A percentile compares a stretch with the other conserved stretches of the same genome.
Conservation (phyloP, 2,329 filamentous ascomycete species). For the Orbilia brochopaga region DNA sequence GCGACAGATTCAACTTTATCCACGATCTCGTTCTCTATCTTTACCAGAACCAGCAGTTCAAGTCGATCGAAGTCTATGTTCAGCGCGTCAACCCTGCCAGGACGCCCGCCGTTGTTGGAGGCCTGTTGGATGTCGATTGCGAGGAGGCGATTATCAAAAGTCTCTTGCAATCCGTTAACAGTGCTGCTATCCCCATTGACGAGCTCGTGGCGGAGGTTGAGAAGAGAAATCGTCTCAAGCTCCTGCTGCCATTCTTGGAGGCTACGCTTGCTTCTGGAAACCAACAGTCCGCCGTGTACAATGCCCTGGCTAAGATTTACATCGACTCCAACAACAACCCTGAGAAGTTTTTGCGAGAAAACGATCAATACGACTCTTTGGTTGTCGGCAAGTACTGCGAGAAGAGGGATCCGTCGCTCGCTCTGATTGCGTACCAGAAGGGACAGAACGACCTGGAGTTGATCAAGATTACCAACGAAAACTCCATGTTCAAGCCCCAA, state of each 20-base stretch:
- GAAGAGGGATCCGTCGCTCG: slow-evolving; percentile 95
- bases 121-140: slow-evolving; percentile 93
- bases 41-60: slow-evolving; percentile 99
- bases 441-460: slow-evolving; percentile 97
- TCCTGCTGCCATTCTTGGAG: slow-evolving; percentile 94
- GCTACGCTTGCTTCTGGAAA: slow-evolving; percentile 86
- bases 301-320: slow-evolving; percentile 98
- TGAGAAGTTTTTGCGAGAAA: slow-evolving; percentile 96
- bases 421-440: slow-evolving; percentile 93
- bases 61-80: slow-evolving; percentile 97
- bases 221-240: slow-evolving; percentile 90
- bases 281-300: slow-evolving; percentile 95
- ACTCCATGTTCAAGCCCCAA: slow-evolving; percentile 99
- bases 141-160: slow-evolving; percentile 96
- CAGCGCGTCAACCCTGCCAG: slow-evolving; percentile 92
- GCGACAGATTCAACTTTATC: slow-evolving; percentile 98
- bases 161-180: slow-evolving; percentile 81
- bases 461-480: slow-evolving; percentile 97
- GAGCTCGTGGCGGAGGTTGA: slow-evolving; percentile 95
- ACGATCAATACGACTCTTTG: slow-evolving; percentile 92
- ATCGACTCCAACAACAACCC: slow-evolving; percentile 99
- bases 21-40: slow-evolving; percentile 95
- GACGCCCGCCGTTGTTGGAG: slow-evolving; percentile 90
- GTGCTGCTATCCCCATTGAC: slow-evolving; percentile 86
- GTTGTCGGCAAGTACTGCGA: slow-evolving; percentile 97